These are phyloP conservation scores for Exsudoporus frostii DNA, from an alignment of 768 basidiomycete genomes.

Conservation along the genomic window DNA sequence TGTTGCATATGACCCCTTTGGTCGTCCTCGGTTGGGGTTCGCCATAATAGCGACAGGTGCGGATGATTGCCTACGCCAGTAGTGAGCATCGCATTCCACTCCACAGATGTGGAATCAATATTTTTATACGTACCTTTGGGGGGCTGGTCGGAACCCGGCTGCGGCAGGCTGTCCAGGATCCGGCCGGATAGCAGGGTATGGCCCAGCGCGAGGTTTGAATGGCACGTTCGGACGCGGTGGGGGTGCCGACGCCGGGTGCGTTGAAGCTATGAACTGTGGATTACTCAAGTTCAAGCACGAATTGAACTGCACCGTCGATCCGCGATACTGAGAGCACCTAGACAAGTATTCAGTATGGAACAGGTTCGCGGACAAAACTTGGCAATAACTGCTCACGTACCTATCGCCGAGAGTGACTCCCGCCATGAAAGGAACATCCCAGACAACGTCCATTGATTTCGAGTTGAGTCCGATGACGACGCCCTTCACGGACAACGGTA, in stretches of 20 bases:
- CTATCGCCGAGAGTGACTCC: conserved; percentile 83
- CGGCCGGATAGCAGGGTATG: conserved; percentile 58
- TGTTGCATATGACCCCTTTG: conserved; percentile 8
- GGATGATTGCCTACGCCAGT: conserved; percentile 29
- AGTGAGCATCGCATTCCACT: background rate
- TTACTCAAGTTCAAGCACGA: conserved; percentile 86
- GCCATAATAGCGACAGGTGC: conserved; percentile 68
- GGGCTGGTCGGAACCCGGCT: conserved; percentile 65
- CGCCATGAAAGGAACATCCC: conserved; percentile 95
- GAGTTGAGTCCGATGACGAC: conserved; percentile 88
- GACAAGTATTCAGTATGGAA: background rate
- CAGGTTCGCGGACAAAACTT: background rate
- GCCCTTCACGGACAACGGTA: conserved; percentile 88
- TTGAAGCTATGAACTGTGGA: conserved; percentile 81
- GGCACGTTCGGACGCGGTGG: conserved; percentile 45
- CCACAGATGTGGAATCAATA: background rate
- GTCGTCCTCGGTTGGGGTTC: conserved; percentile 59
- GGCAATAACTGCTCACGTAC: conserved; percentile 34
- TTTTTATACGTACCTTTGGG: conserved; percentile 21
- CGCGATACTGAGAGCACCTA: conserved; percentile 91
- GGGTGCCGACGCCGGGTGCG: conserved; percentile 53
- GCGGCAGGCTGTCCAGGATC: conserved; percentile 50
- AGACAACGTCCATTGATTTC: conserved; percentile 90
- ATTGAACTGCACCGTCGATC: conserved; percentile 82
- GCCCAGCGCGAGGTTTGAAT: conserved; percentile 68